Evolutionary conservation across 805 yeast genomes (phyloP).

Genomic region (Teunomyces pallodes): DNA sequence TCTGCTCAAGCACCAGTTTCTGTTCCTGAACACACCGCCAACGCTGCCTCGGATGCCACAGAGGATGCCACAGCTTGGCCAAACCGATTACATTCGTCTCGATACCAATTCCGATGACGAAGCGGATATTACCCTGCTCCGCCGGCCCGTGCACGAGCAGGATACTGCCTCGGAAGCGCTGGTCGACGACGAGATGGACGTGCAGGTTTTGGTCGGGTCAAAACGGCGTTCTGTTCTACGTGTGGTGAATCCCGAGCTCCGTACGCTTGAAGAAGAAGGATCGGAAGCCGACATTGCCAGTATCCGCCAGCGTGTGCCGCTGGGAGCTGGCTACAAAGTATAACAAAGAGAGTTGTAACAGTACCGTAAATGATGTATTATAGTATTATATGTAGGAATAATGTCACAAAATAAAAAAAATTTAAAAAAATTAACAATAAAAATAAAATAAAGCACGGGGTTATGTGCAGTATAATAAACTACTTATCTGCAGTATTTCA

Average conservation of each 20-base stretch:
- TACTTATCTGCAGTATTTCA: too few relatives aligned
- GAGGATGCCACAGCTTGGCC: too few relatives aligned
- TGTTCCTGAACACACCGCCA: too few relatives aligned
- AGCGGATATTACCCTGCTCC: background rate
- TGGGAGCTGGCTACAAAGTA: slow-evolving; percentile 2
- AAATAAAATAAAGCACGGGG: too few relatives aligned
- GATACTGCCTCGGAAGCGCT: slow-evolving; percentile 30
- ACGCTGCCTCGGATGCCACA: too few relatives aligned
- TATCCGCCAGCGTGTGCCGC: slow-evolving; percentile 14
- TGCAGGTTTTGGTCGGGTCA: slow-evolving; percentile 68
- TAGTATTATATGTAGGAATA: too few relatives aligned
- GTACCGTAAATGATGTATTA: background rate
- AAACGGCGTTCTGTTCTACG: slow-evolving; percentile 58
- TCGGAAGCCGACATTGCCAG: slow-evolving; percentile 4
- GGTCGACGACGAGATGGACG: slow-evolving; percentile 54
- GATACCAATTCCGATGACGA: background rate
- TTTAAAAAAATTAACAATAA: too few relatives aligned
- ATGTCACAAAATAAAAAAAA: too few relatives aligned
- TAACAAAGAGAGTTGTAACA: background rate
- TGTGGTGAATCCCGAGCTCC: slow-evolving; percentile 59
- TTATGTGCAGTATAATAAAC: too few relatives aligned
- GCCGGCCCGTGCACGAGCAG: slow-evolving; percentile 8
- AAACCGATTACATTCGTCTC: background rate
- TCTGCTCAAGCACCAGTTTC: too few relatives aligned
- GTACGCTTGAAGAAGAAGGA: slow-evolving; percentile 8